Base-by-base conservation (phyloP, 371 early-diverging fungal species). In the Mortierella sp. region DNA sequence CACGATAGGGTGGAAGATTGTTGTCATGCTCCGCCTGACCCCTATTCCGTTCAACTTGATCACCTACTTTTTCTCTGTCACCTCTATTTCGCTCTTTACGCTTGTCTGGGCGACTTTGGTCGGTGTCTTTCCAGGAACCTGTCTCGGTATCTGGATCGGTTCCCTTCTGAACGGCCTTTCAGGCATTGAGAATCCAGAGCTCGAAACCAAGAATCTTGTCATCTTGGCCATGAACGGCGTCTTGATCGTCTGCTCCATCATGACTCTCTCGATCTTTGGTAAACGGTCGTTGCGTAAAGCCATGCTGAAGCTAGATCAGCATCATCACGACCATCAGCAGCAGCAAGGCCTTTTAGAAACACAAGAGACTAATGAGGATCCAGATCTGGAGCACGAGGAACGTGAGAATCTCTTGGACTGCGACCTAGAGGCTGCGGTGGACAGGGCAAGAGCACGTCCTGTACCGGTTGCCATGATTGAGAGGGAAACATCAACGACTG, bases 121-220 rank as follows among this genome's bases (percentile, higher is more conserved):
- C 18, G 80, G 80, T 3, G 69, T 80, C 45, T 62, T 80, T 16
- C 80, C 80, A 16, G 80, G 80, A 18, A 68, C 80, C 10, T 78
- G 76, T 55, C 71, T 78, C 49, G 80, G 78, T 12, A 78, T 80
- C 31, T 80, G 80, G 80, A 78, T 80, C 50, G 80, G 80, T 3
- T 78, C 80, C 6, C 39, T 80, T 24, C 68, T 76, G 48, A 78
- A 80, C 45, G 78, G 66, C 16, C 72, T 80, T 24, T 78, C 78
- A 46, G 69, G 72, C 1, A 78, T 80, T 39, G 80, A 80, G 46
- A 67, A 76, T 28, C 72, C 72, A 28, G 72, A 80, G 18, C 43
- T 80, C 19, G 64, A 80, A 30, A 46, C 67, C 48, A 64, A 80
- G 63, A 78, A 80, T 31, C 24, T 76, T 23, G 78, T 72, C 3